Evolutionary conservation across 2,329 filamentous ascomycete genomes (phyloP).

Genomic region (Hymenoscyphus salicellus): DNA sequence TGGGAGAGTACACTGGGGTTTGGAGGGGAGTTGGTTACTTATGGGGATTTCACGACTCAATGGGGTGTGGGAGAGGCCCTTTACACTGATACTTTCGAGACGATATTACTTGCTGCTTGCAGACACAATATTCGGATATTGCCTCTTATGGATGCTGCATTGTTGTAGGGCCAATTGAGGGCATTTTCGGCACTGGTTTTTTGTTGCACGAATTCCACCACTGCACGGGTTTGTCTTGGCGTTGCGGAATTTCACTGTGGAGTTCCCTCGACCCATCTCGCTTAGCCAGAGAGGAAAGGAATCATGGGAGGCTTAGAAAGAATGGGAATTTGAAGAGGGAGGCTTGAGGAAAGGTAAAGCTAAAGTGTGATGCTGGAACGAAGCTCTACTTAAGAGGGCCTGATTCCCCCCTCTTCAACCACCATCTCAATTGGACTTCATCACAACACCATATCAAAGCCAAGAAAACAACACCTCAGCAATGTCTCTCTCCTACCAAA

Average conservation of each 20-base stretch:
- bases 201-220: neutral
- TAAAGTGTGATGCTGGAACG: neutral
- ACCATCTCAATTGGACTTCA: neutral
- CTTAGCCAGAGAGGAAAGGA: neutral
- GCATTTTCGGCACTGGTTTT: neutral
- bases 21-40: slow-evolving; percentile 11
- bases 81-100: neutral
- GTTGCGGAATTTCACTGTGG: neutral
- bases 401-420: neutral
- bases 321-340: neutral
- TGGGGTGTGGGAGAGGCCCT: slow-evolving; percentile 12
- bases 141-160: neutral
- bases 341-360: neutral
- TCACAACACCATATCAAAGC: neutral
- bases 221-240: neutral
- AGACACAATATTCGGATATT: neutral
- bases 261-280: neutral
- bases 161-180: neutral
- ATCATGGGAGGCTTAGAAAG: neutral
- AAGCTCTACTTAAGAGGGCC: neutral
- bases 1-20: neutral
- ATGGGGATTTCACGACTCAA: slow-evolving; percentile 11
- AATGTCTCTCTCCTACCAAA: slow-evolving; percentile 16
- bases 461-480: neutral
- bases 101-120: neutral